Evolutionary conservation across 805 yeast species (phyloP), one percentile per base, ranked within the genome.

Genomic region (Lipomyces japonicus): DNA sequence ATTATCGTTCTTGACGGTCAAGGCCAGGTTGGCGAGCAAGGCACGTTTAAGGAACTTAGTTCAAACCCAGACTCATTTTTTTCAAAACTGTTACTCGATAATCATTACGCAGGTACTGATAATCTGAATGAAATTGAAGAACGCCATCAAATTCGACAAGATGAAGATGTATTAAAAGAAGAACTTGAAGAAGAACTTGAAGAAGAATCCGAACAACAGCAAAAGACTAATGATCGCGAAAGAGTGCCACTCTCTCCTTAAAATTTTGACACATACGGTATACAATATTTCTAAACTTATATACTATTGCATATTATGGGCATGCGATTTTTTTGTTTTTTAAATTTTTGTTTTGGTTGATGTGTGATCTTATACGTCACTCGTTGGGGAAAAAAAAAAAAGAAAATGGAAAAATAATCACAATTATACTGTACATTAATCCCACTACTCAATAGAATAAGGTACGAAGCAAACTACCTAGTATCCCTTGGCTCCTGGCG

Each of bases 401-500:
- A n/a, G n/a, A 10, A 16, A n/a, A 23, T 14, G 28, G 18, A 22
- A 12, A 18, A 38, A 38, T 14, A 2, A 10, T n/a, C n/a, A n/a
- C n/a, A n/a, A n/a, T n/a, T n/a, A n/a, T n/a, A n/a, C n/a, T n/a
- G n/a, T n/a, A n/a, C 39, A 10, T 9, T 36, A n/a, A 36, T 36
- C 10, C 10, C 10, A 36, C 10, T 9, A 36, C 16, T 10, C 16
- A 28, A 9, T 10, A 14, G 32, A 14, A 9, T 14, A 14, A 10
- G 12, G 12, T 10, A 39, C 16, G 9, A 19, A 9, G 12, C 9
- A 18, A n/a, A 42, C 23, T 25, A 24, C 16, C 24, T 70, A 74
- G 64, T 78, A 79, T 12, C 85, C 85, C 26, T 76, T 84, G 34
- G 88, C 89, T 34, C 90, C 91, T 23, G 93, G 93, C 42, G 80